Evolutionary conservation across 768 basidiomycete genomes (phyloP).

Genomic region (Auriscalpium microsporum): DNA sequence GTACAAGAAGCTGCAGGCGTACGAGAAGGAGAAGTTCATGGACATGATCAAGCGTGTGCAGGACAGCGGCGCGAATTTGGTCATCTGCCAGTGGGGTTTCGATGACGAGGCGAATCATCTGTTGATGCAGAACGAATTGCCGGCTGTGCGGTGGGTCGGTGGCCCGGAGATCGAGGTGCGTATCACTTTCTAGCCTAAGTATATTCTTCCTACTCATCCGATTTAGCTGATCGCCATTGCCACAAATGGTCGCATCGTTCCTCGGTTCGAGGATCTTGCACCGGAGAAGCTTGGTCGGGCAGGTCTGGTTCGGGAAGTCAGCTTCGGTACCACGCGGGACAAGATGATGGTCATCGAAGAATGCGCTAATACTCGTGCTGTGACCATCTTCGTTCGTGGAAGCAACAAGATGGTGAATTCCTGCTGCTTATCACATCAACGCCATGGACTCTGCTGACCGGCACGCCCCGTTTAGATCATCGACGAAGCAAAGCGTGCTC

Average conservation of each 20-base stretch:
- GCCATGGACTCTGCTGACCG: not conserved
- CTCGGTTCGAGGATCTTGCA: conserved; percentile 93
- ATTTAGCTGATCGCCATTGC: conserved; percentile 92
- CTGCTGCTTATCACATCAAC: too few species aligned
- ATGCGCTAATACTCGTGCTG: conserved; percentile 92
- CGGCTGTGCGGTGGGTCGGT: conserved; percentile 97
- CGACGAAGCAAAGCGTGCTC: conserved; percentile 95
- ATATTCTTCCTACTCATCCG: not conserved
- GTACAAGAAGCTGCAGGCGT: conserved; percentile 88
- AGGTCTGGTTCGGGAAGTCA: conserved; percentile 86
- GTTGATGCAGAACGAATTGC: conserved; percentile 95
- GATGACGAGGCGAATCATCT: conserved; percentile 99
- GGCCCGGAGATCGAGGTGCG: conserved; percentile 96
- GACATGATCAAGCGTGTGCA: conserved; percentile 97
- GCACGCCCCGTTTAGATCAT: conserved; percentile 60
- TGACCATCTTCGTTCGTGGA: conserved; percentile 95
- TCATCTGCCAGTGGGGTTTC: conserved; percentile 99
- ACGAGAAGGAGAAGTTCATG: conserved; percentile 93
- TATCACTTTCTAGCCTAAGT: not conserved
- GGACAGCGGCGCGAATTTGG: conserved; percentile 93
- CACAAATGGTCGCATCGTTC: conserved; percentile 96
- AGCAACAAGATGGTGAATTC: conserved; percentile 92
- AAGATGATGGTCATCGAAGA: conserved; percentile 99
- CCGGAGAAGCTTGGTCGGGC: conserved; percentile 88
- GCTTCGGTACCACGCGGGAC: conserved; percentile 96